Conservation (phyloP, 208 protist genomes). For the Plasmodiophora brassicae region DNA sequence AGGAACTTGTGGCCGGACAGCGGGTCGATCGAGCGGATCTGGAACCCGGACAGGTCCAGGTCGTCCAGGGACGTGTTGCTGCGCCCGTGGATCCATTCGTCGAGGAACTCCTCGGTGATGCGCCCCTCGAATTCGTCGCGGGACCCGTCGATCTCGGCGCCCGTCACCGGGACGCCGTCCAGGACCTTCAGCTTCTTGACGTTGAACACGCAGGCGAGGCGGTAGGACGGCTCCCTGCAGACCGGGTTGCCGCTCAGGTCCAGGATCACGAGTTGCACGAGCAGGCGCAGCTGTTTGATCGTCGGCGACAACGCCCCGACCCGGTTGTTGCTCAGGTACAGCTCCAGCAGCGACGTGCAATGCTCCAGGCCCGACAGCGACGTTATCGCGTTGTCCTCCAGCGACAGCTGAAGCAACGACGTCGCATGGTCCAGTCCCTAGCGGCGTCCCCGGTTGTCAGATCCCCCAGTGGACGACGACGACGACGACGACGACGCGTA, state of each 20-base stretch:
- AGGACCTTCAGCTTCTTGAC: conserved; percentile 75
- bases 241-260: conserved; percentile 76
- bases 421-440: conserved; percentile 40
- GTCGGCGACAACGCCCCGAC: conserved; percentile 53
- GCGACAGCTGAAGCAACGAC: conserved; percentile 68
- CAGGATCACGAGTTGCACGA: conserved; percentile 75
- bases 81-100: neutral
- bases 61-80: neutral
- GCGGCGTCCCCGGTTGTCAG: neutral
- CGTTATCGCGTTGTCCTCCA: conserved; percentile 73
- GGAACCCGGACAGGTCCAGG: neutral
- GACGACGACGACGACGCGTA: neutral
- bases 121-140: neutral
- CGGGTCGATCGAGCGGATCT: neutral
- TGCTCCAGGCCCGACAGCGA: conserved; percentile 54
- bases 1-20: neutral
- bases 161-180: neutral
- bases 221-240: conserved; percentile 55
- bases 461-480: neutral
- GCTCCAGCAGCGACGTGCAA: conserved; percentile 49
- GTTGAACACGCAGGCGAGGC: conserved; percentile 77
- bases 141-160: neutral
- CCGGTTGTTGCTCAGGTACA: conserved; percentile 77
- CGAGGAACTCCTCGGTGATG: conserved; percentile 25
- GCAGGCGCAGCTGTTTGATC: conserved; percentile 60